A percentile compares a stretch with the other conserved stretches of the same genome.
These are phyloP conservation scores for Aspergillus novoparasiticus DNA, from an alignment of 2,329 filamentous ascomycete genomes.

Conservation along the genomic window DNA sequence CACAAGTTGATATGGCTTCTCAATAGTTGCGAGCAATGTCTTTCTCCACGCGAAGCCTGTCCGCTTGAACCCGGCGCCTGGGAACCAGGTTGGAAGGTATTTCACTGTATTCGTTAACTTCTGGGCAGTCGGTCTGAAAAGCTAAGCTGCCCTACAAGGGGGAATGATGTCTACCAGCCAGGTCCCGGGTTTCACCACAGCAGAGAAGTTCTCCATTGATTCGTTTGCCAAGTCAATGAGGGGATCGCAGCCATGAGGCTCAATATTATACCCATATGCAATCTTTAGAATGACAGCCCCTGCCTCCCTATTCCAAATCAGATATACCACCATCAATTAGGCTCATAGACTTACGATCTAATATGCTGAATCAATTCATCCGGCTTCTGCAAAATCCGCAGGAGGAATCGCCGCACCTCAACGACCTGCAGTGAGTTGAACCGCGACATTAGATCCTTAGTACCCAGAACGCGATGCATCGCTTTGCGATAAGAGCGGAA, in stretches of 20 bases:
- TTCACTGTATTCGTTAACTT: slow-evolving; percentile 21
- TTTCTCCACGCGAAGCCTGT: slow-evolving; percentile 41
- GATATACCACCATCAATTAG: background rate
- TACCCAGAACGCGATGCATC: slow-evolving; percentile 49
- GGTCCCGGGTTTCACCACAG: slow-evolving; percentile 44
- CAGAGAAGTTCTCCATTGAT: slow-evolving; percentile 45
- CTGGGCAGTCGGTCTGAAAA: background rate
- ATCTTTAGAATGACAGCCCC: slow-evolving; percentile 46
- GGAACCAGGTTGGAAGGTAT: slow-evolving; percentile 49
- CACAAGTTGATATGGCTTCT: slow-evolving; percentile 49
- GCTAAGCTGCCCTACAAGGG: slow-evolving; percentile 14
- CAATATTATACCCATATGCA: slow-evolving; percentile 37
- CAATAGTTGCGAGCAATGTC: slow-evolving; percentile 32
- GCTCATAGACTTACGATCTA: slow-evolving; percentile 22
- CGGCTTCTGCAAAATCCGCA: slow-evolving; percentile 45
- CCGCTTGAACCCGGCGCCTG: slow-evolving; percentile 48
- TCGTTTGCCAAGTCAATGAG: slow-evolving; percentile 46
- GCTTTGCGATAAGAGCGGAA: slow-evolving; percentile 49
- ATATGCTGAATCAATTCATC: slow-evolving; percentile 46
- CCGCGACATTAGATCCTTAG: slow-evolving; percentile 39
- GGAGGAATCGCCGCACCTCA: slow-evolving; percentile 48
- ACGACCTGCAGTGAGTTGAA: slow-evolving; percentile 47
- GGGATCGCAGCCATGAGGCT: slow-evolving; percentile 26
- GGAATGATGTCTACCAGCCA: slow-evolving; percentile 53
- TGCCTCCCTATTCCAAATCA: slow-evolving; percentile 30